Evolutionary conservation across 1,284 basidiomycete genomes (phyloP).

Genomic region (Sanghuangporus weigelae): DNA sequence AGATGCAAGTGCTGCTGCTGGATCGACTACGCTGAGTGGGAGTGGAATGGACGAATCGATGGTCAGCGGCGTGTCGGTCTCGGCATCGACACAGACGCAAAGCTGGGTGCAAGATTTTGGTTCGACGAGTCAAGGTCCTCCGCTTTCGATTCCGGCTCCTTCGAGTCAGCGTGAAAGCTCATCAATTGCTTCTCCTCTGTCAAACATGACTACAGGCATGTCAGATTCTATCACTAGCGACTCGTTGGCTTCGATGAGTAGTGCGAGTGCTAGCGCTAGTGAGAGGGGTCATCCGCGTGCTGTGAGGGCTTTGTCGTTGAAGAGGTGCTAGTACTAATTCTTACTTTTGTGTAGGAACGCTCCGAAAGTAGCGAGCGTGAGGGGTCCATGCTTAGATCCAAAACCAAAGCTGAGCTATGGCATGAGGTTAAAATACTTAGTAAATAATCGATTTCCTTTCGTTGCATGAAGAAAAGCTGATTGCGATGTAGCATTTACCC

Average conservation of each 20-base stretch:
- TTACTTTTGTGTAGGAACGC: neutral
- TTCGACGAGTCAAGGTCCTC: slow-evolving; percentile 14
- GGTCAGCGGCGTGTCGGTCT: slow-evolving; percentile 17
- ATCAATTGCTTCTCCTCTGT: slow-evolving; percentile 14
- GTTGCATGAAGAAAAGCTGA: neutral
- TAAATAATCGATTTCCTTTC: slow-evolving; percentile 30
- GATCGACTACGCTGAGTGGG: neutral
- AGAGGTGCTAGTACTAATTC: neutral
- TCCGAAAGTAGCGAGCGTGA: slow-evolving; percentile 14
- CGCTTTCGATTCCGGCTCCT: slow-evolving; percentile 13
- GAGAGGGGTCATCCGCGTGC: slow-evolving; percentile 9
- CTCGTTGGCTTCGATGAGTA: slow-evolving; percentile 1
- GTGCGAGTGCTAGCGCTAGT: slow-evolving; percentile 8
- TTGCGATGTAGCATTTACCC: slow-evolving; percentile 62
- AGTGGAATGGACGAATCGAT: slow-evolving; percentile 7
- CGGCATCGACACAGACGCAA: slow-evolving; percentile 26
- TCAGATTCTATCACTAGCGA: slow-evolving; percentile 34
- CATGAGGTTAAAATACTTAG: slow-evolving; percentile 78
- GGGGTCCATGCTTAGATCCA: slow-evolving; percentile 33
- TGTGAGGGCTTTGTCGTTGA: slow-evolving; percentile 8
- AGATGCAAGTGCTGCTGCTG: slow-evolving; percentile 1
- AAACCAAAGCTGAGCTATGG: slow-evolving; percentile 72
- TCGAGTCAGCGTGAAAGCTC: slow-evolving; percentile 4
- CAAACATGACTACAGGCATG: slow-evolving; percentile 23
- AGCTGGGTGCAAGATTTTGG: slow-evolving; percentile 52